Base-by-base conservation (phyloP, 176 grass and related monocot species). In the Rhynchospora breviuscula region DNA sequence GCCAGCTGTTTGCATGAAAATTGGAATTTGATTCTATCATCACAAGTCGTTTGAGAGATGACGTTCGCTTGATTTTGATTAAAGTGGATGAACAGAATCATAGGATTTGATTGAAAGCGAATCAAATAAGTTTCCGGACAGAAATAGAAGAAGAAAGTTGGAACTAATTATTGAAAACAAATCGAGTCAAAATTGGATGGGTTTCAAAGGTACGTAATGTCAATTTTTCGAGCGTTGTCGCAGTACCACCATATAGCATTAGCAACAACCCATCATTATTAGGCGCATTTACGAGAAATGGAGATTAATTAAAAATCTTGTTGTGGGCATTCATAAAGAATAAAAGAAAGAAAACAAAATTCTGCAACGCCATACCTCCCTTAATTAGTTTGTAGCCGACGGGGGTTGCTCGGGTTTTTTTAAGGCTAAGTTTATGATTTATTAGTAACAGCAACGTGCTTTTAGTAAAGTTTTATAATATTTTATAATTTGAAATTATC, bases 101-200 rank as follows among this genome's bases (percentile, higher is more conserved):
- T 54, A 19, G 22, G 72, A 52, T 49, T 25, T 15, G 48, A 53
- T 76, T 76, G 72, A 76, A 76, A 76, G 48, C 72, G 22, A 76
- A 75, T 75, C 71, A 75, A 12, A 47, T 75, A 75, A 52, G 26
- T 75, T 53, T 53, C 71, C 52, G 21, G 21, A 75, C 19, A 75
- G 71, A 26, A 52, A 75, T 40, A 21, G 19, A 75, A 44, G 5
- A 40, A 40, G 35, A 40, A 40, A 10, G 4, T 13, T 49, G 9
- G 1, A 49, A 73, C 44, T 48, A 49, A 45, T 22, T 73, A 0
- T 48, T 49, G 71, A 53, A 75, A 75, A 31, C 72, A 10, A 76
- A 54, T 10, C 6, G 21, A 53, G 72, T 74, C 45, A 25, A 17
- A 7, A 26, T 29, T 54, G 10, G 71, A 76, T 76, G 22, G 72